Evolutionary conservation across 495 filamentous ascomycete genomes (phyloP).

Genomic region (Umbilicaria muhlenbergii): DNA sequence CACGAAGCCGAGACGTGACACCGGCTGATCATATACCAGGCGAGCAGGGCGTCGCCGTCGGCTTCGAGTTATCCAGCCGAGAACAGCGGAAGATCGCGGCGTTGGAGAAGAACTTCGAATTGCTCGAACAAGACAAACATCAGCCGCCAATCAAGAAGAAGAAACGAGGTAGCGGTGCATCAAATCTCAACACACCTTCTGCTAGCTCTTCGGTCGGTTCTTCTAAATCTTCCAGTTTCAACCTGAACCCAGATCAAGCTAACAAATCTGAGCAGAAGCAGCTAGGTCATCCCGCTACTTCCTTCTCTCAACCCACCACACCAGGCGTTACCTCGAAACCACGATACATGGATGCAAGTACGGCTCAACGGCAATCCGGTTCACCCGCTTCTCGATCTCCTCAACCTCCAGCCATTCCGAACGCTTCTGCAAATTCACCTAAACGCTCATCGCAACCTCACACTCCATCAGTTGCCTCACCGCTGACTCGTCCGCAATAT

Average conservation of each 20-base stretch:
- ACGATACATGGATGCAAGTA: conserved; percentile 11
- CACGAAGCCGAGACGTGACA: conserved; percentile 69
- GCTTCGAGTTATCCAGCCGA: conserved; percentile 58
- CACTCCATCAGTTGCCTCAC: conserved; percentile 15
- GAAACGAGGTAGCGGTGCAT: conserved; percentile 31
- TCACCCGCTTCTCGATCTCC: conserved; percentile 5
- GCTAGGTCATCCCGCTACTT: conserved; percentile 6
- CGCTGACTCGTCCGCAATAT: conserved; percentile 21
- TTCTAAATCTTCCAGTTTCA: not conserved
- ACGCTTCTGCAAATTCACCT: conserved; percentile 7
- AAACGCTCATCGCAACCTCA: conserved; percentile 21
- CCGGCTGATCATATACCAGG: conserved; percentile 35
- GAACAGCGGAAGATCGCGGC: conserved; percentile 79
- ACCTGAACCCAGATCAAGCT: not conserved
- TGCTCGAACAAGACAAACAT: conserved; percentile 38
- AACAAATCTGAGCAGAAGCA: conserved; percentile 4
- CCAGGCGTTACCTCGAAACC: conserved; percentile 6
- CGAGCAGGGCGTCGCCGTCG: conserved; percentile 32
- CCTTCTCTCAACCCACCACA: conserved; percentile 13
- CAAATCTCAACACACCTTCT: conserved; percentile 18
- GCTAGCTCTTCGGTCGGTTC: conserved; percentile 10
- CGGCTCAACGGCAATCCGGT: conserved; percentile 7
- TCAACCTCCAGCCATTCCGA: not conserved
- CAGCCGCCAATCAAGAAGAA: conserved; percentile 23
- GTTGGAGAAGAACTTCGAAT: conserved; percentile 57